Evolutionary conservation across 768 basidiomycete species (phyloP), one percentile per base, ranked within the genome.

Genomic region (Tricholoma sp.): DNA sequence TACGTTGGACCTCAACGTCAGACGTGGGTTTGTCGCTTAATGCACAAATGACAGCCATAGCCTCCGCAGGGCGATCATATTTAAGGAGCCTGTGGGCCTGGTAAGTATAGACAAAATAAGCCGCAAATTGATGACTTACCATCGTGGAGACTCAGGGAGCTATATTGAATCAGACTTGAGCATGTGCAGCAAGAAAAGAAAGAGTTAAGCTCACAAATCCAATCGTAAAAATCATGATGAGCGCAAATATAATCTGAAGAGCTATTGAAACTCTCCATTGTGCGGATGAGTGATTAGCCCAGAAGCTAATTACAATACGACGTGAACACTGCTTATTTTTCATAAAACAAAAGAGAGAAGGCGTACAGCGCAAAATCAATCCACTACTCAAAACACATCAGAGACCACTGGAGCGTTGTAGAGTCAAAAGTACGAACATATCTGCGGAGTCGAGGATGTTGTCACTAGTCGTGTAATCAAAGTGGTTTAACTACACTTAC

Each of bases 181-280:
- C 20, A 47, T 20, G 15, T n/a, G 17, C 11, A 33, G 17, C 31
- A 34, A 11, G 24, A 28, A 34, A 49, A 20, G 28, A 20, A 7
- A 34, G n/a, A 6, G 39, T 18, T 11, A 52, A 75, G 24, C 82
- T 57, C 62, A 80, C 81, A 62, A 78, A 80, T 50, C 69, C 67
- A 13, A 82, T 76, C 12, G 75, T 74, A 56, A 70, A 60, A 45
- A 83, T 70, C 78, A 84, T 80, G 37, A 82, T 66, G 8, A 85
- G 52, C 0, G 83, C 81, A 20, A 85, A 74, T 20, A 80, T 32
- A 42, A 83, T 82, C 60, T 86, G 84, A 17, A 86, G 63, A 1
- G 83, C 81, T 15, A 86, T 78, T 4, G 85, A 84, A 12, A 81
- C 80, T 58, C 85, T 72, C 84, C 84, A 87, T 65, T 83, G 81